phyloP scores from a whole-genome alignment of 768 basidiomycete genomes.

The Suillus plorans region DNA sequence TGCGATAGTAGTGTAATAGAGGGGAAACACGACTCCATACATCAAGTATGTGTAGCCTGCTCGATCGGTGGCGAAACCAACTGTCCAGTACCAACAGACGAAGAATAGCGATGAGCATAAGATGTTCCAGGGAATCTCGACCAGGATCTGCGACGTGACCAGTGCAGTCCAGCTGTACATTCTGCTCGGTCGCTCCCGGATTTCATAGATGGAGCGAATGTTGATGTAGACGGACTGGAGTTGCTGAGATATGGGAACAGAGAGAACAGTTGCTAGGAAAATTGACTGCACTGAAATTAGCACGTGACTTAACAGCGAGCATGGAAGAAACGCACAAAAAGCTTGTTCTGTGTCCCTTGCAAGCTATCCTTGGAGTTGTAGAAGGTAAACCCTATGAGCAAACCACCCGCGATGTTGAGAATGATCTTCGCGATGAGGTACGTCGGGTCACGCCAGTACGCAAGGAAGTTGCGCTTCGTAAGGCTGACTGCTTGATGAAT shows the following conservation, averaged over 20 bases:
- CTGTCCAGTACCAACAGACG: conserved; percentile 50
- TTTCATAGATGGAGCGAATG: conserved; percentile 56
- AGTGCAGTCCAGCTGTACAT: conserved; percentile 66
- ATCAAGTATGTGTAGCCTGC: conserved; percentile 42
- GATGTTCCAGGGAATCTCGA: conserved; percentile 46
- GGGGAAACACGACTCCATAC: conserved; percentile 36
- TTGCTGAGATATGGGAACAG: conserved; percentile 54
- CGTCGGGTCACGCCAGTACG: conserved; percentile 41
- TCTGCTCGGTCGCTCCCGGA: conserved; percentile 60
- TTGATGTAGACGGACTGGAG: conserved; percentile 58
- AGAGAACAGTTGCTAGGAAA: conserved; percentile 45
- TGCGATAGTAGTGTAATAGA: conserved; percentile 45
- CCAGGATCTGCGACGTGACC: conserved; percentile 50
- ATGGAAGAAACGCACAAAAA: conserved; percentile 34
- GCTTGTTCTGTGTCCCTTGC: conserved; percentile 42
- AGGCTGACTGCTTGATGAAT: conserved; percentile 33
- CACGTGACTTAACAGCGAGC: too few species aligned
- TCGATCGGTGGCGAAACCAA: conserved; percentile 37
- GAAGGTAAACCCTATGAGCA: conserved; percentile 46
- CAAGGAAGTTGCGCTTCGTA: conserved; percentile 29
- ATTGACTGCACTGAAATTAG: conserved; percentile 37
- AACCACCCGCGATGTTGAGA: conserved; percentile 32
- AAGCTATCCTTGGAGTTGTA: conserved; percentile 34
- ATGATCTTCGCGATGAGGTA: conserved; percentile 40
- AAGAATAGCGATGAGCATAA: conserved; percentile 40